Percentiles rank a stretch among this genome's conserved stretches.
phyloP scores from a whole-genome alignment of 2,329 filamentous ascomycete genomes.

The Colletotrichum sidae region DNA sequence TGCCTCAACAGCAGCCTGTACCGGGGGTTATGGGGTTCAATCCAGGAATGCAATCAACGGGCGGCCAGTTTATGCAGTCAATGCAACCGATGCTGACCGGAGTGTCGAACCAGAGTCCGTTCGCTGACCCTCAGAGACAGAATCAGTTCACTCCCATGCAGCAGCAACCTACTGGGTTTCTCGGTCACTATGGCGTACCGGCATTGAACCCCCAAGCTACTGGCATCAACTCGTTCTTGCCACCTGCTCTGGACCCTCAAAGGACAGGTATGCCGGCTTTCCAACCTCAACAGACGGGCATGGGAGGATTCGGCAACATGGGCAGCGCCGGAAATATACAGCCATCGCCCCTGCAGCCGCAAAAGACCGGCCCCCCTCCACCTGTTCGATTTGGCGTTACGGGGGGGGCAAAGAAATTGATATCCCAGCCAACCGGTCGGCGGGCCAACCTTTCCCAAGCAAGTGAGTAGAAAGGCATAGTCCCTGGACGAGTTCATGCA shows the following conservation, averaged over 20 bases:
- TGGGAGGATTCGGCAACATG: slow-evolving; percentile 59
- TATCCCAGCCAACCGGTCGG: slow-evolving; percentile 87
- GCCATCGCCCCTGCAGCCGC: slow-evolving; percentile 55
- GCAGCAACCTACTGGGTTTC: slow-evolving; percentile 74
- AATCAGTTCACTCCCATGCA: slow-evolving; percentile 62
- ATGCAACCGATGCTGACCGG: slow-evolving; percentile 65
- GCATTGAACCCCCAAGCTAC: slow-evolving; percentile 57
- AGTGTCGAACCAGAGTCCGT: slow-evolving; percentile 51
- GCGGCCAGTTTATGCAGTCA: slow-evolving; percentile 56
- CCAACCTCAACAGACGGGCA: slow-evolving; percentile 62
- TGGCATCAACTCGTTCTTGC: slow-evolving; percentile 68
- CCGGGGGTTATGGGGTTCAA: slow-evolving; percentile 52
- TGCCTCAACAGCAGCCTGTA: slow-evolving; percentile 46
- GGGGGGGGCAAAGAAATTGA: slow-evolving; percentile 78
- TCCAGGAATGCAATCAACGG: slow-evolving; percentile 44
- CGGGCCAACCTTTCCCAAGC: slow-evolving; percentile 93
- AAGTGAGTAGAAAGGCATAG: slow-evolving; percentile 76
- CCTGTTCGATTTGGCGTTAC: slow-evolving; percentile 89
- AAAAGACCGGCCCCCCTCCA: slow-evolving; percentile 76
- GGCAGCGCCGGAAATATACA: slow-evolving; percentile 33
- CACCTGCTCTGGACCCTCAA: slow-evolving; percentile 70
- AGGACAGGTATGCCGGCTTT: slow-evolving; percentile 61
- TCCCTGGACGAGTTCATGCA: background rate
- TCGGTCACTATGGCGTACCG: slow-evolving; percentile 55
- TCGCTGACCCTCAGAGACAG: slow-evolving; percentile 51